phyloP scores from a whole-genome alignment of 768 basidiomycete species.

The Termitomyces sp. region DNA sequence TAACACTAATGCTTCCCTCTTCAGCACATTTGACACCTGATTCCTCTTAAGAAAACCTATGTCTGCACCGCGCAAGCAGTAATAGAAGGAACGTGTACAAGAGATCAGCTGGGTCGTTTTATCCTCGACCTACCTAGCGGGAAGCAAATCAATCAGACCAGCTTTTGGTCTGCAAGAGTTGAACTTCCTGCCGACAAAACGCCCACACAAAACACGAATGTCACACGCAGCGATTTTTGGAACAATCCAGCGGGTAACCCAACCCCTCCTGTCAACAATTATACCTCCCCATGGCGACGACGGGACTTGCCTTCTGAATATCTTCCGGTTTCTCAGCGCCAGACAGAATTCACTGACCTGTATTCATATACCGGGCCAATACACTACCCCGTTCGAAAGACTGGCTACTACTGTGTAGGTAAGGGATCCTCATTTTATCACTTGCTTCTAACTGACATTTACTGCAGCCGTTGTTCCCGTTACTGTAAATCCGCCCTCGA shows the following conservation, averaged over 20 bases:
- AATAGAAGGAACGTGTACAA: conserved; percentile 61
- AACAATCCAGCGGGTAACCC: conserved; percentile 57
- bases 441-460: neutral
- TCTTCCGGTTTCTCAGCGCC: conserved; percentile 13
- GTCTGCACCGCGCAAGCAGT: conserved; percentile 87
- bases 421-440: conserved; percentile 24
- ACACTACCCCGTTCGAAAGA: conserved; percentile 76
- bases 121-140: conserved; percentile 72
- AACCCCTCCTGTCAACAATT: conserved; percentile 39
- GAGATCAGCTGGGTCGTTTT: conserved; percentile 77
- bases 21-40: conserved; percentile 6
- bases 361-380: conserved; percentile 65
- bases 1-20: neutral
- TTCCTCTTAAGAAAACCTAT: conserved; percentile 73
- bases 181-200: conserved; percentile 42
- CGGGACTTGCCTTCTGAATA: neutral
- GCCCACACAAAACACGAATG: conserved; percentile 13
- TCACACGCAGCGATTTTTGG: conserved; percentile 40
- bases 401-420: conserved; percentile 97
- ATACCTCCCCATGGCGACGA: conserved; percentile 45
- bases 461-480: conserved; percentile 78
- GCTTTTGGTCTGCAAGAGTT: conserved; percentile 85
- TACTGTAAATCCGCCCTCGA: conserved; percentile 51
- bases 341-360: conserved; percentile 36
- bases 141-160: conserved; percentile 61